Evolutionary conservation across 257 asterid genomes (phyloP), one percentile per base, ranked within the genome.

Genomic region (Cinchona pubescens): DNA sequence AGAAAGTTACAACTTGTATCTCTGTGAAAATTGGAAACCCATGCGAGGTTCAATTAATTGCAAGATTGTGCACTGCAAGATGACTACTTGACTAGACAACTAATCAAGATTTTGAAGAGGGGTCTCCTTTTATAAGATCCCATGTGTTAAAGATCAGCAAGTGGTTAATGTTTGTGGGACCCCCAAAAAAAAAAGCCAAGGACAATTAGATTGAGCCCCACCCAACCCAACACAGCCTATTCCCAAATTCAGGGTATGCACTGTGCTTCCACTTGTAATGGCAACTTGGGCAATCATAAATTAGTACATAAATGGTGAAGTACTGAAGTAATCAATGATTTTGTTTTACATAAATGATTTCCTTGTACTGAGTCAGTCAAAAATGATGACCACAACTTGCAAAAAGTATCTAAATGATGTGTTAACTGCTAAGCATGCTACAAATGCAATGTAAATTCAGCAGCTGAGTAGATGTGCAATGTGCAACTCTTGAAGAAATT

Each of bases 1-100:
- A 56, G 45, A 0, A 77, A 61, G 38, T 42, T 2, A 35, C 37
- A 68, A 34, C 64, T 19, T 53, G 9, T 45, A 53, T 32, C 56
- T 19, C n/a, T 1, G 29, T 29, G 61, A n/a, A 49, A 68, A 18
- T 25, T 4, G 43, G 27, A 62, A 35, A 2, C 35, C 18, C 79
- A 63, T 53, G 67, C 69, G 79, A 68, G 75, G 43, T 73, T n/a
- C n/a, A 56, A 9, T 58, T 10, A 23, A 72, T 40, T 72, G 76
- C 40, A 1, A 27, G 62, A 29, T 72, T 72, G 18, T 56, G 60
- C 67, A 32, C 42, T 62, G 11, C n/a, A 15, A 16, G 2, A 16
- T 62, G n/a, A 62, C n/a, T n/a, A n/a, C n/a, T n/a, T n/a, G n/a
- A n/a, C n/a, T 62, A 15, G 40, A 62, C 27, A 48, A 35, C 35